Evolutionary conservation across 768 basidiomycete species (phyloP), one percentile per base, ranked within the genome.

Genomic region (Amanita pseudoporphyria): DNA sequence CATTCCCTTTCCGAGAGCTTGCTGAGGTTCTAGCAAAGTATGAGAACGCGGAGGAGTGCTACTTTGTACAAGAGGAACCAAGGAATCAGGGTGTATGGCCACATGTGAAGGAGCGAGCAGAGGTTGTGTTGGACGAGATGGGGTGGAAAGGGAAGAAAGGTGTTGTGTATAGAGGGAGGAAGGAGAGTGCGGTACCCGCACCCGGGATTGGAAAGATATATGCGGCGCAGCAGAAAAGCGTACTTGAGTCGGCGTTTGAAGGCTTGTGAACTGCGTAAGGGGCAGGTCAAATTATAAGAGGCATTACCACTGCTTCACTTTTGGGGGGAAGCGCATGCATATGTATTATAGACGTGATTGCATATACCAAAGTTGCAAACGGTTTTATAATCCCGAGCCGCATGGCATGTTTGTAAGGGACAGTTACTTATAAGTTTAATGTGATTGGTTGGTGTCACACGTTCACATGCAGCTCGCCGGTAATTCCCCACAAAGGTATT

Each of bases 41-140:
- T 57, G 39, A 58, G 0, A 52, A 59, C 14, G 73, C 65, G 0
- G 54, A 57, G 3, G 73, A 79, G 46, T 59, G 76, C 28, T 39
- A 75, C 6, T 95, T 86, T 81, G 69, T 88, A 14, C 92, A 96
- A 61, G 92, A 94, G 59, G 92, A 94, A 60, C 83, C 91, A 2
- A 77, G 71, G 60, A 95, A 96, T 60, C 91, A 94, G 63, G 92
- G 92, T 1, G 78, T 84, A 2, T 93, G 74, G 70, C 62, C 67
- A 10, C 84, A 88, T 65, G 84, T 89, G 37, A 63, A 61, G 32
- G 69, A 70, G 1, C 69, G 90, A 55, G 64, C 91, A 48, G 66
- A 67, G 5, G 59, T 54, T 18, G 73, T 89, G 26, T 60, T 90
- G 56, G 62, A 63, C 18, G 64, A 56, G 32, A 35, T 46, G 19